Base-by-base conservation (phyloP, 164 flowering plant species). In the Aristolochia californica region DNA sequence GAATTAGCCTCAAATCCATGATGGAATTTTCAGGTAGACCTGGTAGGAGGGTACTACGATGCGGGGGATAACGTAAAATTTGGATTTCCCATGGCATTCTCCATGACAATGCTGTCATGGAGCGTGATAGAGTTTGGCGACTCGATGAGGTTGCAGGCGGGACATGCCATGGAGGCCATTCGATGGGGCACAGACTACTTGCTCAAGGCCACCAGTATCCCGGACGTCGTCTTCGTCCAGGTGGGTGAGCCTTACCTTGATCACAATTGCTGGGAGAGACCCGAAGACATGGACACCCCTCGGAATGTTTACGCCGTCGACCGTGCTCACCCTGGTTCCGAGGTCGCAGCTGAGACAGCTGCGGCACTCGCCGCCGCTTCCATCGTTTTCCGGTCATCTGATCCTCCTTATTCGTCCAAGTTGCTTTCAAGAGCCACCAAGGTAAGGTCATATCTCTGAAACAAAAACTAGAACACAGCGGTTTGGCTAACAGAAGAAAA, bases 1-100 rank as follows among this genome's bases (percentile, higher is more conserved):
- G n/a, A 45, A n/a, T 45, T 14, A 45, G 48, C 48, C 12, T 45
- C 20, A 11, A 45, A 11, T 45, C n/a, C 48, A 45, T 45, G 48
- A n/a, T 3, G 20, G 22, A 13, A 5, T 56, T 56, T 56, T 22
- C 69, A 90, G 97, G 94, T 87, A 76, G 84, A 91, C 78, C 77
- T 91, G 43, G 94, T 84, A 0, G 97, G 97, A 77, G 97, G 97
- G 7, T 91, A 91, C 77, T 81, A 91, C 60, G 97, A 91, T 64
- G 96, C 97, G 18, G 97, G 97, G 38, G 97, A 91, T 78, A 87
- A 91, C 72, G 94, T 91, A 72, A 91, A 87, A 68, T 91, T 91
- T 63, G 97, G 97, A 2, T 66, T 85, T 5, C 97, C 97, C 2
- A 91, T 91, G 97, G 96, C 97, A 10, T 91, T 85, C 77, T 85